Conservation (phyloP, 2,329 filamentous ascomycete species). For the Aspergillus viridinutans region DNA sequence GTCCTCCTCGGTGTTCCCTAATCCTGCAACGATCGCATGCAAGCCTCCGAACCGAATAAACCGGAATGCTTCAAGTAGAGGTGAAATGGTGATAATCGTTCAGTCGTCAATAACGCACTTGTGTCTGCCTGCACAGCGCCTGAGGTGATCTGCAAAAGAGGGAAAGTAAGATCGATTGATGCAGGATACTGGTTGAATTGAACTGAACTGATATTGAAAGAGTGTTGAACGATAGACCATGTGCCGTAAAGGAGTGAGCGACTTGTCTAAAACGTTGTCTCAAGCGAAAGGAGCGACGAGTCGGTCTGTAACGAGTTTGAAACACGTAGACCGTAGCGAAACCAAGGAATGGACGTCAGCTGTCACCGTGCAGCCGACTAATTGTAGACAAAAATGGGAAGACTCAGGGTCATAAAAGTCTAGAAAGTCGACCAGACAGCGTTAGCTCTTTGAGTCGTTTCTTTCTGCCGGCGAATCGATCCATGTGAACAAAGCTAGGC, state of each 20-base stretch:
- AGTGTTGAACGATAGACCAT: constrained; percentile 5
- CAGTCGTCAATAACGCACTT: background rate
- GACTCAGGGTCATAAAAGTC: constrained; percentile 3
- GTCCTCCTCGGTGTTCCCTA: background rate
- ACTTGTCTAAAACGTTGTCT: background rate
- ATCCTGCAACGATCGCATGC: background rate
- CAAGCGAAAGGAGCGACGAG: constrained; percentile 7
- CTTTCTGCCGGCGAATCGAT: background rate
- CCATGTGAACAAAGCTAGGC: background rate
- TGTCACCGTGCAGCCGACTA: constrained; percentile 15
- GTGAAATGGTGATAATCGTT: background rate
- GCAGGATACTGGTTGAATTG: background rate
- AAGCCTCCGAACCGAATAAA: background rate
- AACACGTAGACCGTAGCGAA: constrained; percentile 1
- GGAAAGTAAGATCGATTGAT: background rate
- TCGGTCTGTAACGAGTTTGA: background rate
- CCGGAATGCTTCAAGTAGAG: background rate
- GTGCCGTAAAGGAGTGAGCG: constrained; percentile 3
- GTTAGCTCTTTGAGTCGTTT: background rate
- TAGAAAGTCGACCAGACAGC: constrained; percentile 7
- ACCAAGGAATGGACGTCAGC: constrained; percentile 23
- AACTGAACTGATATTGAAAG: constrained; percentile 1
- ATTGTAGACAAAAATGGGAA: constrained; percentile 1
- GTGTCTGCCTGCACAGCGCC: constrained; percentile 15
- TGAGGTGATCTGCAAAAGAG: constrained; percentile 3